These are phyloP conservation scores for Gossypium raimondii DNA, from an alignment of 345 rosid species.

Conservation along the genomic window DNA sequence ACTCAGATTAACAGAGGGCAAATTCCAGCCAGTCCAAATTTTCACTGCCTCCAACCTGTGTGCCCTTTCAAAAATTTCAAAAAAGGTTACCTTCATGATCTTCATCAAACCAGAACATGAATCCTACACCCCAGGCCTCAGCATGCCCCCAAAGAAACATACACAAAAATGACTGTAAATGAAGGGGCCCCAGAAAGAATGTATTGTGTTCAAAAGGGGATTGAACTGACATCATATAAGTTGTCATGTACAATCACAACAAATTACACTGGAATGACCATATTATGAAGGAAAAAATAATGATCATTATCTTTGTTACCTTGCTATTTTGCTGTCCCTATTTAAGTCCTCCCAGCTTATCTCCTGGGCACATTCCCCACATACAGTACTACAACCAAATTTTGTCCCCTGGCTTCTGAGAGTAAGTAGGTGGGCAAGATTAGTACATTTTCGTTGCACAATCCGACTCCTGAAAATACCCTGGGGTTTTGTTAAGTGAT, in stretches of 20 bases:
- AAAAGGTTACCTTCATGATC: not conserved
- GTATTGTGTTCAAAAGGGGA: constrained; percentile 9
- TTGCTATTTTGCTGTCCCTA: constrained; percentile 29
- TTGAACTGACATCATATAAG: constrained; percentile 11
- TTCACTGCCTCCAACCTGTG: not conserved
- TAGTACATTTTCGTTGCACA: constrained; percentile 69
- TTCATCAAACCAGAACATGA: not conserved
- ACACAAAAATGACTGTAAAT: not conserved
- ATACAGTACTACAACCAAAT: constrained; percentile 67
- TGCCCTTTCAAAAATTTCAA: not conserved
- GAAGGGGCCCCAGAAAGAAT: not conserved
- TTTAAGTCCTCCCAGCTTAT: constrained; percentile 68
- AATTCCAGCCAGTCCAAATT: constrained; percentile 3
- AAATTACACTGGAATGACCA: not conserved
- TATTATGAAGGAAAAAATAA: not conserved
- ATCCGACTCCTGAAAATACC: constrained; percentile 48
- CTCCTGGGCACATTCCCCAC: constrained; percentile 91
- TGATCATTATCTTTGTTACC: not conserved
- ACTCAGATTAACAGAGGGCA: not conserved
- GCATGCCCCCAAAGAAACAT: not conserved
- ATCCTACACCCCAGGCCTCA: not conserved
- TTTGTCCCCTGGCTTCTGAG: constrained; percentile 88
- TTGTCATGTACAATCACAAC: constrained; percentile 2
- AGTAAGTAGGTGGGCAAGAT: constrained; percentile 74
- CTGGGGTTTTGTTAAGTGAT: constrained; percentile 25